Evolutionary conservation across 352 stramenopile genomes (phyloP).

Genomic region (Saprolegnia diclina): DNA sequence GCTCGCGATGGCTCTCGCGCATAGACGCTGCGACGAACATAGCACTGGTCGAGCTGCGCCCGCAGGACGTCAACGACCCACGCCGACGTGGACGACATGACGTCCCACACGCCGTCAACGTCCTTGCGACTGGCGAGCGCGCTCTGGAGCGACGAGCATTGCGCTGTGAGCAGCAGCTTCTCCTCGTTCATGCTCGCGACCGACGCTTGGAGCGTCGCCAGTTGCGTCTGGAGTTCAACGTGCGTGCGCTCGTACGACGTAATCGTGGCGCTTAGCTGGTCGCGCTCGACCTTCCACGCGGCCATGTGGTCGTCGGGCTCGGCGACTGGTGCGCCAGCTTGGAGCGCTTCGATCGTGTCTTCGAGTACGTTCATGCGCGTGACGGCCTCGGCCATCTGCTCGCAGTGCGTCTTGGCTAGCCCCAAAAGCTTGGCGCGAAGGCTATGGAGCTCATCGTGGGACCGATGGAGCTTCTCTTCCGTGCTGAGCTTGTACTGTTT

Average conservation of each 20-base stretch:
- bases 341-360: constrained; percentile 6
- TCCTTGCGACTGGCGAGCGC: constrained; percentile 1
- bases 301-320: not conserved
- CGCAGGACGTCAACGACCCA: constrained; percentile 5
- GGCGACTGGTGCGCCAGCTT: not conserved
- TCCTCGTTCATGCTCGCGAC: not conserved
- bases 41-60: not conserved
- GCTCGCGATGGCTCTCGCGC: not conserved
- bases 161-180: constrained; percentile 5
- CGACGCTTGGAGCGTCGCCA: not conserved
- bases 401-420: constrained; percentile 17
- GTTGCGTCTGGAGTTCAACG: not conserved
- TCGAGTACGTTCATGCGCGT: not conserved
- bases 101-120: not conserved
- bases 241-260: not conserved
- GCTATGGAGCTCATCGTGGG: constrained; percentile 5
- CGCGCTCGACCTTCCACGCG: not conserved
- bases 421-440: constrained; percentile 10
- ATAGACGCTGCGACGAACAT: not conserved
- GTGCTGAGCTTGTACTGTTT: not conserved
- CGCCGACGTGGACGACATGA: not conserved
- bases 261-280: not conserved
- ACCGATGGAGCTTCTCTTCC: not conserved
- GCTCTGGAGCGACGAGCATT: not conserved
- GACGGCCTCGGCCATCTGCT: constrained; percentile 11